Conservation (phyloP, 148 eudicot species). For the Amaranthus palmeri region DNA sequence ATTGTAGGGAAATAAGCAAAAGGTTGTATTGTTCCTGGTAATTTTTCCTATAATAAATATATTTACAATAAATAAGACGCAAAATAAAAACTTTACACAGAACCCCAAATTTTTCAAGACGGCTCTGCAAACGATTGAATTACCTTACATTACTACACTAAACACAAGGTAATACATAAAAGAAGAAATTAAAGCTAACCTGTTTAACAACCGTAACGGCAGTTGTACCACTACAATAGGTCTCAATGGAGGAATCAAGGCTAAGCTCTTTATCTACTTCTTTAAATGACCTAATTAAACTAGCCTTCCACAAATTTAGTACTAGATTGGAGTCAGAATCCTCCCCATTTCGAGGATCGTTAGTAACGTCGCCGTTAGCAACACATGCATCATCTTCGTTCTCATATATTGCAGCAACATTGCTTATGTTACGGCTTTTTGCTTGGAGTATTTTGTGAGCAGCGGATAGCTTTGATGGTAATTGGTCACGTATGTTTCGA, state of each 20-base stretch:
- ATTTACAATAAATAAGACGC: too few relatives aligned
- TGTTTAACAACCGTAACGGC: constrained; percentile 64
- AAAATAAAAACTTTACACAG: too few relatives aligned
- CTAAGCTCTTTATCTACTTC: constrained; percentile 67
- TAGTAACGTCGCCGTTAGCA: not conserved
- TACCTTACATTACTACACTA: too few relatives aligned
- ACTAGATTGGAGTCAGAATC: constrained; percentile 21
- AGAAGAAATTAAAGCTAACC: constrained; percentile 30
- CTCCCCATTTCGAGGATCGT: not conserved
- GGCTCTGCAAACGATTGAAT: too few relatives aligned
- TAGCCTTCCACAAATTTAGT: constrained; percentile 40
- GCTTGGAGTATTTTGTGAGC: constrained; percentile 25
- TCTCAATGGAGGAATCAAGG: constrained; percentile 45
- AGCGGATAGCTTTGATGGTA: constrained; percentile 56
- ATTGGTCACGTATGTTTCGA: constrained; percentile 43
- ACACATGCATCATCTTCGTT: constrained; percentile 8
- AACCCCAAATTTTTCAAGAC: too few relatives aligned
- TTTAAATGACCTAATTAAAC: constrained; percentile 42
- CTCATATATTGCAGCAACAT: constrained; percentile 15
- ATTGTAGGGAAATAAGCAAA: too few relatives aligned
- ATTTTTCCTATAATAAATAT: too few relatives aligned
- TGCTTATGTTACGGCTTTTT: constrained; percentile 20
- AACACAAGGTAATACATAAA: too few relatives aligned
- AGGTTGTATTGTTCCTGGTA: too few relatives aligned
- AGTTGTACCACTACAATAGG: constrained; percentile 83